phyloP scores from a whole-genome alignment of 495 filamentous ascomycete species.

The Penicillium egyptiacum region DNA sequence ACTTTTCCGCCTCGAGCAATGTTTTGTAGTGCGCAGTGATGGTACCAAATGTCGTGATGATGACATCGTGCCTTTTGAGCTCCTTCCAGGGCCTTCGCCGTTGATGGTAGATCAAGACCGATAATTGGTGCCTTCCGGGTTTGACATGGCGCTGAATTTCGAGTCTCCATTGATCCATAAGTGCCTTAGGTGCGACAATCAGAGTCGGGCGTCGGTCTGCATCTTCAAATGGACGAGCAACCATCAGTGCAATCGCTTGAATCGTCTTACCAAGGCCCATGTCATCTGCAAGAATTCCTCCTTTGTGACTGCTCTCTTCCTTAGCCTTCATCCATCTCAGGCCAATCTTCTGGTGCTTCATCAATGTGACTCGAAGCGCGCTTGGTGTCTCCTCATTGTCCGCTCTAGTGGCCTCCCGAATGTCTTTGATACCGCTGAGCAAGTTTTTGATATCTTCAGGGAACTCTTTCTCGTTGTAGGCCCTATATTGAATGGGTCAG shows the following conservation, averaged over 20 bases:
- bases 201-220: slow-evolving; percentile 73
- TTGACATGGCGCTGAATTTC: slow-evolving; percentile 77
- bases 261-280: slow-evolving; percentile 99
- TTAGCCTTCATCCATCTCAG: slow-evolving; percentile 80
- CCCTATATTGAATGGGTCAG: slow-evolving; percentile 10
- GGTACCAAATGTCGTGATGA: slow-evolving; percentile 88
- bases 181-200: slow-evolving; percentile 81
- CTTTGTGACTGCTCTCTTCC: slow-evolving; percentile 74
- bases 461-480: slow-evolving; percentile 28
- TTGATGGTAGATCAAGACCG: slow-evolving; percentile 66
- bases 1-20: slow-evolving; percentile 55
- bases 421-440: slow-evolving; percentile 71
- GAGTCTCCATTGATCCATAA: slow-evolving; percentile 86
- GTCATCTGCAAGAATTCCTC: slow-evolving; percentile 84
- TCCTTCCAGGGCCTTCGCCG: slow-evolving; percentile 57
- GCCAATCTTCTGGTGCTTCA: slow-evolving; percentile 83
- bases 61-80: slow-evolving; percentile 72
- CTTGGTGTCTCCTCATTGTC: slow-evolving; percentile 72
- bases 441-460: slow-evolving; percentile 65
- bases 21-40: slow-evolving; percentile 58
- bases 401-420: slow-evolving; percentile 63
- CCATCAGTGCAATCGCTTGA: slow-evolving; percentile 79
- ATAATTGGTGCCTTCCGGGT: slow-evolving; percentile 57
- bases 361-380: slow-evolving; percentile 66
- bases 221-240: slow-evolving; percentile 65